These are phyloP conservation scores for Combretum micranthum DNA, from an alignment of 345 rosid genomes.

Conservation along the genomic window DNA sequence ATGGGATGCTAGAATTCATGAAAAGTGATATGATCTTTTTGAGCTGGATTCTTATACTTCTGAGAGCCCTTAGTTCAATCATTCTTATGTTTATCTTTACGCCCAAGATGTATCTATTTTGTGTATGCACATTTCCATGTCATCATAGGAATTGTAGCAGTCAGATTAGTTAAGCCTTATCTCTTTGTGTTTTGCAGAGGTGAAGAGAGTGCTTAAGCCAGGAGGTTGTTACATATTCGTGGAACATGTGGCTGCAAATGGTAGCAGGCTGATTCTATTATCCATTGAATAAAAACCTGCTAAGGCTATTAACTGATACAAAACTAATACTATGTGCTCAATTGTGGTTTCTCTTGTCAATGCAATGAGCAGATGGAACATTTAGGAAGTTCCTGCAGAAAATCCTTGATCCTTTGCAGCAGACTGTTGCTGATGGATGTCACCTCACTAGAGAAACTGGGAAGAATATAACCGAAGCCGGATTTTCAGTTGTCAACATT, in stretches of 20 bases:
- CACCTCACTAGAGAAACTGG: constrained; percentile 67
- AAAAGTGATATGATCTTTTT: no score
- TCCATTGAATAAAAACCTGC: not conserved
- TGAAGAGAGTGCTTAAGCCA: constrained; percentile 70
- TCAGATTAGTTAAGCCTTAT: not conserved
- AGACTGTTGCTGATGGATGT: constrained; percentile 61
- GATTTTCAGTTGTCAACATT: constrained; percentile 51
- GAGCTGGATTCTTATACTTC: no score
- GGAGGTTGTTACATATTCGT: constrained; percentile 71
- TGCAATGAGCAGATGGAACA: constrained; percentile 52
- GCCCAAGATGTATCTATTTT: not conserved
- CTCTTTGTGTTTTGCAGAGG: constrained; percentile 32
- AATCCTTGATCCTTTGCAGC: constrained; percentile 65
- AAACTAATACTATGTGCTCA: not conserved
- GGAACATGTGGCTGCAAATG: constrained; percentile 88
- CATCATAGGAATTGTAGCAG: not conserved
- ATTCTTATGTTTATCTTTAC: no score
- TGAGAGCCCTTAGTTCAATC: no score
- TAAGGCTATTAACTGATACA: not conserved
- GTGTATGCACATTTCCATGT: not conserved
- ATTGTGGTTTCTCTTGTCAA: not conserved
- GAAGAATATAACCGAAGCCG: constrained; percentile 45
- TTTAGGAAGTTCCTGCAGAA: constrained; percentile 46
- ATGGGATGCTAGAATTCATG: no score
- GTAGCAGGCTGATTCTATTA: constrained; percentile 21